Evolutionary conservation across 352 stramenopile genomes (phyloP).

Genomic region (Phytopythium aichiense): DNA sequence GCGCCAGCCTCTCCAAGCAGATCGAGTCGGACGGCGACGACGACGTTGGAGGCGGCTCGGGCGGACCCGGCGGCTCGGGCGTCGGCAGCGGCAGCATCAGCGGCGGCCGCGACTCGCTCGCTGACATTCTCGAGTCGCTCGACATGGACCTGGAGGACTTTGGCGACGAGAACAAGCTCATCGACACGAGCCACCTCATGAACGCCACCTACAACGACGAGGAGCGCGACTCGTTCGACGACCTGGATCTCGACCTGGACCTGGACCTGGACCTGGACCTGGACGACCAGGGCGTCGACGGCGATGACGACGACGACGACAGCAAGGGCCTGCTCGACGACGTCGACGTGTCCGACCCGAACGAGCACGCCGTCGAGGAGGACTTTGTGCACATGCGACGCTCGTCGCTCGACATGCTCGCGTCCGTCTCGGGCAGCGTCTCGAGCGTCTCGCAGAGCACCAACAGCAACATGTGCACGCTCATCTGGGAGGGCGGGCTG

Average conservation of each 20-base stretch:
- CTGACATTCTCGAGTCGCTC: slow-evolving; percentile 80
- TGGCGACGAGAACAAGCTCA: slow-evolving; percentile 39
- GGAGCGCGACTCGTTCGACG: slow-evolving; percentile 56
- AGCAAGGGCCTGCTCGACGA: slow-evolving; percentile 15
- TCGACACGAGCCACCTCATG: slow-evolving; percentile 22
- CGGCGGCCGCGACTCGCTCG: slow-evolving; percentile 57
- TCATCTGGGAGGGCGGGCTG: slow-evolving; percentile 81
- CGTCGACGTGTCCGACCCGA: slow-evolving; percentile 39
- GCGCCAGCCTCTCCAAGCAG: slow-evolving; percentile 59
- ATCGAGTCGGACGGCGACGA: slow-evolving; percentile 29
- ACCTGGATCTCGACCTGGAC: slow-evolving; percentile 36
- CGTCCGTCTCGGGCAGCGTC: slow-evolving; percentile 60
- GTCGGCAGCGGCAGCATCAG: slow-evolving; percentile 22
- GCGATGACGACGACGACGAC: slow-evolving; percentile 31
- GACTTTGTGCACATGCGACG: slow-evolving; percentile 60
- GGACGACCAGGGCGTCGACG: slow-evolving; percentile 42
- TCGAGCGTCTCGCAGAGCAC: slow-evolving; percentile 52
- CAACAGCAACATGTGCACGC: slow-evolving; percentile 67
- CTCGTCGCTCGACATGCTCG: slow-evolving; percentile 69
- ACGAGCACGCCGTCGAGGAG: slow-evolving; percentile 58
- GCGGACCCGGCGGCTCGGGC: slow-evolving; percentile 14
- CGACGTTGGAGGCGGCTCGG: slow-evolving; percentile 15
- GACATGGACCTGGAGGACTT: slow-evolving; percentile 85
- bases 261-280: slow-evolving; percentile 42
- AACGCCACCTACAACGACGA: slow-evolving; percentile 27